Evolutionary conservation across 768 basidiomycete species (phyloP).

Genomic region (Rhodotorula kratochvilovae): DNA sequence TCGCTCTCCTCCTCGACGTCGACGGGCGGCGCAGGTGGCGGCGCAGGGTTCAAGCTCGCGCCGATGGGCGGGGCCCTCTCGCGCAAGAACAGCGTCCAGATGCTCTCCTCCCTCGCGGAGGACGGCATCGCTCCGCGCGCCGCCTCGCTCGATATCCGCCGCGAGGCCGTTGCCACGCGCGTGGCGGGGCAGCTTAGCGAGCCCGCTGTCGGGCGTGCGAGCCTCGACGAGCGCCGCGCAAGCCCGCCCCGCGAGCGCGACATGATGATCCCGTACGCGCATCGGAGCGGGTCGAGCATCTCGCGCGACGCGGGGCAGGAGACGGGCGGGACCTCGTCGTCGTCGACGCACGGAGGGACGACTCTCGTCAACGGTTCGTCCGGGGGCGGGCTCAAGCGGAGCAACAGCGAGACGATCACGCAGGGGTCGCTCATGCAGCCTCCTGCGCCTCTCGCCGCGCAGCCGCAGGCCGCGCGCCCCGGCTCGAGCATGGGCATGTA

Average conservation of each 20-base stretch:
- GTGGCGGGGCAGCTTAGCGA: background rate
- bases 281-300: background rate
- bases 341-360: background rate
- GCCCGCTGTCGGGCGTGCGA: background rate
- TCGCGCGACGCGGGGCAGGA: background rate
- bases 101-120: conserved; percentile 10
- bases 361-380: conserved; percentile 16
- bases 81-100: conserved; percentile 22
- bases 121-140: background rate
- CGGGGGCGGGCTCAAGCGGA: conserved; percentile 16
- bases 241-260: conserved; percentile 5
- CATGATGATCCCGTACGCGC: conserved; percentile 16
- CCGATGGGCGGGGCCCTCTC: conserved; percentile 13
- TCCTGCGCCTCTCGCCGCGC: background rate
- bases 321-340: background rate
- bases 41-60: conserved; percentile 13
- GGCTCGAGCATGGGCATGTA: conserved; percentile 13
- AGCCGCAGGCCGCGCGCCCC: background rate
- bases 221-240: background rate
- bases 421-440: conserved; percentile 4
- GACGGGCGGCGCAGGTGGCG: background rate
- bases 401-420: conserved; percentile 25
- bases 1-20: conserved; percentile 6
- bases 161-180: background rate
- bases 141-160: conserved; percentile 8